Evolutionary conservation across 495 filamentous ascomycete genomes (phyloP).

Genomic region (Podospora anserina): DNA sequence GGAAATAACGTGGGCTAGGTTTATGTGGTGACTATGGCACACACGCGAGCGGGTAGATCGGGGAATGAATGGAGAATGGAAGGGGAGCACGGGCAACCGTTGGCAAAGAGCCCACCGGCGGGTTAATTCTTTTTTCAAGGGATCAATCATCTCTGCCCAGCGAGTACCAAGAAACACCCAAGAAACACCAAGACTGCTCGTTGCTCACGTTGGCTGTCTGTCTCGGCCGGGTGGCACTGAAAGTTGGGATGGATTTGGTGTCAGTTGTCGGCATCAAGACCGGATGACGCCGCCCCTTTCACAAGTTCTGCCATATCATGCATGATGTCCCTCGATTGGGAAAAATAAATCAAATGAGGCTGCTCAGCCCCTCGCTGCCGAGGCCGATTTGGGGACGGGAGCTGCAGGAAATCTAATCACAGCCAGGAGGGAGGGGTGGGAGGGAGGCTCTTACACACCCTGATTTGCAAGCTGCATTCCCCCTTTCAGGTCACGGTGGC

Average conservation of each 20-base stretch:
- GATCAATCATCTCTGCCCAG: background rate
- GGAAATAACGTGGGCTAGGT: background rate
- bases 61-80: background rate
- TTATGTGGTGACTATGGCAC: background rate
- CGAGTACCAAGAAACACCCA: background rate
- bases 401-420: background rate
- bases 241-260: background rate
- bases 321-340: background rate
- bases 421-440: too few relatives aligned
- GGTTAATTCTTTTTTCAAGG: background rate
- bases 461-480: conserved; percentile 8
- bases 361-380: background rate
- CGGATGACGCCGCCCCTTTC: background rate
- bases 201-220: background rate
- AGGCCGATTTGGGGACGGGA: background rate
- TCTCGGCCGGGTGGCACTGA: background rate
- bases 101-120: background rate
- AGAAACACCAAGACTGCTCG: background rate
- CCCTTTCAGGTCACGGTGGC: background rate
- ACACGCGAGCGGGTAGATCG: background rate
- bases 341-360: background rate
- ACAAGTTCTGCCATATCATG: background rate
- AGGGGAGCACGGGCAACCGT: background rate
- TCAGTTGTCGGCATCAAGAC: background rate
- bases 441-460: background rate